A percentile compares a stretch with the other conserved stretches of the same genome.
Evolutionary conservation across 345 rosid genomes (phyloP).

Genomic region (Moricandia arvensis): DNA sequence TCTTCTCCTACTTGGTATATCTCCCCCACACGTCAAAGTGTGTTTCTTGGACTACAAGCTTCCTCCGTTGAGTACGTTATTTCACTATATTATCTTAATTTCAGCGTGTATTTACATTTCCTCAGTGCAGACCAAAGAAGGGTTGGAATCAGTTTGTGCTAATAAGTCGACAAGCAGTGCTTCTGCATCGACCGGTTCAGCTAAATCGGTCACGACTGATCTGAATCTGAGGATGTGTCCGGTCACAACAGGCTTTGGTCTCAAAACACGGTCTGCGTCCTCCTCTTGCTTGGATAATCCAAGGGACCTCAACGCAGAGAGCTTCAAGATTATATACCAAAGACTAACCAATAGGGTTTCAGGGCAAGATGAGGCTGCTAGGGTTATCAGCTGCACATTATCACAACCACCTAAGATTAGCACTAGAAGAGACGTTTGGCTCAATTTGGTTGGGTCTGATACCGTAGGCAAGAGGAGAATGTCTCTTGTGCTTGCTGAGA

Average conservation of each 20-base stretch:
- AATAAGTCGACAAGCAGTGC: slow-evolving; percentile 15
- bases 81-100: slow-evolving; percentile 31
- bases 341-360: slow-evolving; percentile 51
- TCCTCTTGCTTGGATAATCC: not conserved
- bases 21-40: not conserved
- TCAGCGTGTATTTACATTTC: slow-evolving; percentile 44
- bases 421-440: slow-evolving; percentile 63
- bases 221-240: slow-evolving; percentile 51
- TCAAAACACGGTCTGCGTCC: slow-evolving; percentile 39
- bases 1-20: not conserved
- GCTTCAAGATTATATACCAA: slow-evolving; percentile 52
- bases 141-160: slow-evolving; percentile 26
- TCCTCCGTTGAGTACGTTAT: not conserved
- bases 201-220: slow-evolving; percentile 49
- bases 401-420: slow-evolving; percentile 22
- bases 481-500: slow-evolving; percentile 60
- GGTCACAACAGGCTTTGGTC: slow-evolving; percentile 34
- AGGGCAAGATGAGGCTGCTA: slow-evolving; percentile 69
- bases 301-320: slow-evolving; percentile 30
- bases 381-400: slow-evolving; percentile 45
- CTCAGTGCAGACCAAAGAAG: slow-evolving; percentile 75
- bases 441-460: slow-evolving; percentile 64
- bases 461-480: slow-evolving; percentile 50
- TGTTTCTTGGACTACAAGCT: slow-evolving; percentile 29
- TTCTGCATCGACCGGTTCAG: slow-evolving; percentile 32